phyloP scores from a whole-genome alignment of 1,284 basidiomycete genomes.

The Omphalotus olearius region DNA sequence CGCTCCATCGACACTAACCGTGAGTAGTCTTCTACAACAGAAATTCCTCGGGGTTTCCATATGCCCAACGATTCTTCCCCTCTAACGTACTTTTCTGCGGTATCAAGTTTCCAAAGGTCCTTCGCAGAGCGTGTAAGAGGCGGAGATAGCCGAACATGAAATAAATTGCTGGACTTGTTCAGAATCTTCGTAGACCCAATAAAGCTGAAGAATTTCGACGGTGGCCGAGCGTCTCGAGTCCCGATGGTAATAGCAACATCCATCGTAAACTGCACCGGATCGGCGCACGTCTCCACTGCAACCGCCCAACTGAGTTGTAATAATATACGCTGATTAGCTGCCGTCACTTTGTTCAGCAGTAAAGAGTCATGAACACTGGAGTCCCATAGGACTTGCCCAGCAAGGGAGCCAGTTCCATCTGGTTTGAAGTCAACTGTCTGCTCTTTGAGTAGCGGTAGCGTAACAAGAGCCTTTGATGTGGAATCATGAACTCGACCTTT shows the following conservation, averaged over 20 bases:
- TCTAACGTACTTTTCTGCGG: slow-evolving; percentile 87
- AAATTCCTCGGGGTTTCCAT: slow-evolving; percentile 88
- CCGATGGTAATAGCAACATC: slow-evolving; percentile 88
- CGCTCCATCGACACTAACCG: slow-evolving; percentile 67
- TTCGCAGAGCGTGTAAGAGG: slow-evolving; percentile 82
- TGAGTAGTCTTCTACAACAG: slow-evolving; percentile 82
- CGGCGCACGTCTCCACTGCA: slow-evolving; percentile 77
- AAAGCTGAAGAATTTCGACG: slow-evolving; percentile 71
- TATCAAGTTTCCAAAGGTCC: slow-evolving; percentile 94
- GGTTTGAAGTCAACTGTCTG: slow-evolving; percentile 70
- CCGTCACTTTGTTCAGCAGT: slow-evolving; percentile 83
- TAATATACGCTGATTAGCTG: slow-evolving; percentile 73
- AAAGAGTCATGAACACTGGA: slow-evolving; percentile 87
- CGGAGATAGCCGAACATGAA: slow-evolving; percentile 77
- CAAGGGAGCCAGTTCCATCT: slow-evolving; percentile 76
- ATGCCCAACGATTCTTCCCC: slow-evolving; percentile 81
- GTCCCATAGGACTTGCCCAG: slow-evolving; percentile 85
- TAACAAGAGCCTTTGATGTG: slow-evolving; percentile 61
- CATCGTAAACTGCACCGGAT: slow-evolving; percentile 83
- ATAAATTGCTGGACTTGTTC: slow-evolving; percentile 76
- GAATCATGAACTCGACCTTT: slow-evolving; percentile 81
- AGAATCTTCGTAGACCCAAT: slow-evolving; percentile 74
- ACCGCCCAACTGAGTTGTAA: slow-evolving; percentile 77
- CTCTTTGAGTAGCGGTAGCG: slow-evolving; percentile 70
- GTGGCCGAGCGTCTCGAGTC: slow-evolving; percentile 81